Conservation (phyloP, 768 basidiomycete genomes). For the Exidia glandulosa region DNA sequence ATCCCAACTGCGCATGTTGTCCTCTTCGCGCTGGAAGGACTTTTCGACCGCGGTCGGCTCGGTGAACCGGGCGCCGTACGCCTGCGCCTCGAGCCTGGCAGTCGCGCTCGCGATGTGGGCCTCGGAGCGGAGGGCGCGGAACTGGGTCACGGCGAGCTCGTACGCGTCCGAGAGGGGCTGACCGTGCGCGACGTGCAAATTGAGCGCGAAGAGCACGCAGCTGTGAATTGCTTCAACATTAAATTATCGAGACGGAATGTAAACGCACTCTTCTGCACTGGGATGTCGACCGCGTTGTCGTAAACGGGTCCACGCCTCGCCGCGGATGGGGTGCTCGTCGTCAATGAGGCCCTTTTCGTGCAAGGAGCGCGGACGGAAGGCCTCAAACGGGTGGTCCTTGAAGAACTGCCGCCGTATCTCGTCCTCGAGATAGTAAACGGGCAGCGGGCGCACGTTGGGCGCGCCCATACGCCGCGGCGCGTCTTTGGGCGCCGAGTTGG, state of each 20-base stretch:
- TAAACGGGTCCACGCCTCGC: slow-evolving; percentile 63
- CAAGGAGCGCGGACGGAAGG: slow-evolving; percentile 67
- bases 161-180: slow-evolving; percentile 73
- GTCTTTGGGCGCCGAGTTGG: background rate
- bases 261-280: slow-evolving; percentile 77
- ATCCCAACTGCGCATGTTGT: slow-evolving; percentile 48
- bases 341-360: slow-evolving; percentile 58
- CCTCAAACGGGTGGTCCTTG: slow-evolving; percentile 92
- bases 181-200: slow-evolving; percentile 55
- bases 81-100: slow-evolving; percentile 70
- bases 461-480: slow-evolving; percentile 7
- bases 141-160: slow-evolving; percentile 66
- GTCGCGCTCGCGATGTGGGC: slow-evolving; percentile 65
- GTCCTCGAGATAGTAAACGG: slow-evolving; percentile 76
- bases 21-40: slow-evolving; percentile 51
- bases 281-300: slow-evolving; percentile 77
- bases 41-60: slow-evolving; percentile 47
- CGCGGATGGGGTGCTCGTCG: slow-evolving; percentile 44
- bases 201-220: slow-evolving; percentile 67
- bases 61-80: slow-evolving; percentile 61
- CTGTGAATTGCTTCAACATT: slow-evolving; percentile 29
- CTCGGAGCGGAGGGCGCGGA: slow-evolving; percentile 77
- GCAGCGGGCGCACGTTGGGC: slow-evolving; percentile 30
- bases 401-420: slow-evolving; percentile 84
- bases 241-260: slow-evolving; percentile 1